Percentiles rank a stretch among this genome's conserved stretches.
Evolutionary conservation across 2,329 filamentous ascomycete genomes (phyloP).

Genomic region (Colletotrichum horii): DNA sequence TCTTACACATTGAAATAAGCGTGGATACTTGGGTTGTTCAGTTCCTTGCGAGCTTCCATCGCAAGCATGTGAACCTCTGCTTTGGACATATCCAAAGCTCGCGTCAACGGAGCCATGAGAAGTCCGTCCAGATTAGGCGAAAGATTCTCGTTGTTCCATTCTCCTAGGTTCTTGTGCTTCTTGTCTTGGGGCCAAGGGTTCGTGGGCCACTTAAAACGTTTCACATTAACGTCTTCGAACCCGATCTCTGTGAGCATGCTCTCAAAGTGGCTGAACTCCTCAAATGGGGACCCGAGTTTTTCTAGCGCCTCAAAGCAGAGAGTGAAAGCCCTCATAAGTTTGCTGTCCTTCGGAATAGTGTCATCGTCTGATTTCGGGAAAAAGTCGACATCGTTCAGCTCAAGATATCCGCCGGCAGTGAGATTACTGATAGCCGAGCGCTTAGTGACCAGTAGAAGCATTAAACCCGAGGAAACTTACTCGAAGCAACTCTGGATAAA

Average conservation of each 20-base stretch:
- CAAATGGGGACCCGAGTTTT: not conserved
- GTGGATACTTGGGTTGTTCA: not conserved
- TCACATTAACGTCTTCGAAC: constrained; percentile 34
- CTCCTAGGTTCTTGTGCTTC: constrained; percentile 32
- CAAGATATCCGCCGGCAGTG: not conserved
- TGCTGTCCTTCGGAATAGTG: not conserved
- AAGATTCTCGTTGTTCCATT: not conserved
- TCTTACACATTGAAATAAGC: not conserved
- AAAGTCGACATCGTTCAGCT: constrained; percentile 24
- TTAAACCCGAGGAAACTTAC: not conserved
- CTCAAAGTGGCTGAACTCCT: not conserved
- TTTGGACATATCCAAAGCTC: not conserved
- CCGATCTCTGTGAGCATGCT: constrained; percentile 23
- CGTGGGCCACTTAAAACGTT: constrained; percentile 32
- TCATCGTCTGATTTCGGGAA: not conserved
- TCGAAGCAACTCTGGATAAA: not conserved
- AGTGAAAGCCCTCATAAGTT: not conserved
- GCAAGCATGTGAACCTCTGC: not conserved
- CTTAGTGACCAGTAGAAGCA: not conserved
- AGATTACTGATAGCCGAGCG: not conserved
- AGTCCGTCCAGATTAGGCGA: not conserved
- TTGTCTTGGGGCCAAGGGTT: constrained; percentile 34
- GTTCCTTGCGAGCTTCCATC: not conserved
- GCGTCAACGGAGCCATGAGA: not conserved
- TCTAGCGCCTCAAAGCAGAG: not conserved